phyloP scores from a whole-genome alignment of 805 yeast species.

The Yamadazyma nakazawae region DNA sequence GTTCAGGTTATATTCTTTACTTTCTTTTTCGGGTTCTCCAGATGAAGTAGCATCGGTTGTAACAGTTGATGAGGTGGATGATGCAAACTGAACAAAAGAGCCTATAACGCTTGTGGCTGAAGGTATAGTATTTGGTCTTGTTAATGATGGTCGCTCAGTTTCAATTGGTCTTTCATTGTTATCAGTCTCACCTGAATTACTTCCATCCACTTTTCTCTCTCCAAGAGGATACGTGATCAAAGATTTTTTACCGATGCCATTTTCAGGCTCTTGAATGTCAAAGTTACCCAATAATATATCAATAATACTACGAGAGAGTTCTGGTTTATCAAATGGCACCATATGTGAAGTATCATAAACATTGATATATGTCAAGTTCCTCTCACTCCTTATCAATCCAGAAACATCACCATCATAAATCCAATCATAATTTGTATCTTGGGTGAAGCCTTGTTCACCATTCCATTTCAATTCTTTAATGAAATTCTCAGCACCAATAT shows the following conservation, averaged over 20 bases:
- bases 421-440: slow-evolving; percentile 39
- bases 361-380: slow-evolving; percentile 73
- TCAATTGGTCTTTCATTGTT: neutral
- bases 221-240: slow-evolving; percentile 30
- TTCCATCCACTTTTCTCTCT: slow-evolving; percentile 12
- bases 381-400: slow-evolving; percentile 45
- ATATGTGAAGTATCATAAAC: slow-evolving; percentile 82
- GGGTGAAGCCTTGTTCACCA: slow-evolving; percentile 52
- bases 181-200: neutral
- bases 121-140: neutral
- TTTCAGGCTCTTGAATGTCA: slow-evolving; percentile 10
- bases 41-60: neutral
- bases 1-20: slow-evolving; percentile 6
- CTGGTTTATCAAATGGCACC: slow-evolving; percentile 85
- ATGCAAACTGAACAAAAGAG: slow-evolving; percentile 6
- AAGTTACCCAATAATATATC: slow-evolving; percentile 44
- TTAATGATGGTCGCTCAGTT: neutral
- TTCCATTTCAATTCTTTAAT: slow-evolving; percentile 65
- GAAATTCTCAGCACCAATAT: slow-evolving; percentile 66
- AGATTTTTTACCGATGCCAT: slow-evolving; percentile 14
- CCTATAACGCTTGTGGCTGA: neutral
- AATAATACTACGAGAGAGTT: slow-evolving; percentile 64
- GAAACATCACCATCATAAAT: slow-evolving; percentile 35
- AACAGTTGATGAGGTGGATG: neutral
- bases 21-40: neutral